Conservation (phyloP, 306 rosid species). For the Cucurbita maxima region DNA sequence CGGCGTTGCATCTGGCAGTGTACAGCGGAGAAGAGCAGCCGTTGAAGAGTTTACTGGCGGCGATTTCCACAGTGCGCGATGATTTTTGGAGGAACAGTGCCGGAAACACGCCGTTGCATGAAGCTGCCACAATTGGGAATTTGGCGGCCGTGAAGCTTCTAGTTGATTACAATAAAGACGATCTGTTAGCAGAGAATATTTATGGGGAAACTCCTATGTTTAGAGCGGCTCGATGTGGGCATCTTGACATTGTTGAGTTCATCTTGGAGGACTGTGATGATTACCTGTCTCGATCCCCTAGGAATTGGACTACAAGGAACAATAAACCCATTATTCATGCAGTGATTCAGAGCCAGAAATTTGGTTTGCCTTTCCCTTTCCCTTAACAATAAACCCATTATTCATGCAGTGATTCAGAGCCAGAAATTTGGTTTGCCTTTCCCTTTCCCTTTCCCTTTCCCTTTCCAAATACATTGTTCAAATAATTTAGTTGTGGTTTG, state of each 20-base stretch:
- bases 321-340: conserved; percentile 8
- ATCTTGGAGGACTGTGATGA: not conserved
- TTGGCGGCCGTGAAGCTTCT: not conserved
- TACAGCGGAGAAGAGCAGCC: not conserved
- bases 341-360: conserved; percentile 8
- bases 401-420: conserved; percentile 16
- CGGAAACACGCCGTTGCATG: conserved; percentile 12
- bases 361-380: not conserved
- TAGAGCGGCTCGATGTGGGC: conserved; percentile 5
- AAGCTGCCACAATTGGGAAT: conserved; percentile 6
- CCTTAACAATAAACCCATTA: not conserved
- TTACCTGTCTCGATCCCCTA: not conserved
- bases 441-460: no score
- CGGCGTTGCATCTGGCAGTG: conserved; percentile 2
- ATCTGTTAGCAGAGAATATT: not conserved
- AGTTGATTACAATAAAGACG: not conserved
- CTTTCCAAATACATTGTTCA: no score
- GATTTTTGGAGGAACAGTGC: not conserved
- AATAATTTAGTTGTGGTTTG: no score
- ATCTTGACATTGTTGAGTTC: not conserved
- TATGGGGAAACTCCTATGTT: conserved; percentile 15
- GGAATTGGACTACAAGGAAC: not conserved
- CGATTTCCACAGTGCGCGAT: not conserved
- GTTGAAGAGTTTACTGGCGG: not conserved
- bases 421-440: not conserved